phyloP scores from a whole-genome alignment of 78 protist species.

The Planoprotostelium fungivorum region DNA sequence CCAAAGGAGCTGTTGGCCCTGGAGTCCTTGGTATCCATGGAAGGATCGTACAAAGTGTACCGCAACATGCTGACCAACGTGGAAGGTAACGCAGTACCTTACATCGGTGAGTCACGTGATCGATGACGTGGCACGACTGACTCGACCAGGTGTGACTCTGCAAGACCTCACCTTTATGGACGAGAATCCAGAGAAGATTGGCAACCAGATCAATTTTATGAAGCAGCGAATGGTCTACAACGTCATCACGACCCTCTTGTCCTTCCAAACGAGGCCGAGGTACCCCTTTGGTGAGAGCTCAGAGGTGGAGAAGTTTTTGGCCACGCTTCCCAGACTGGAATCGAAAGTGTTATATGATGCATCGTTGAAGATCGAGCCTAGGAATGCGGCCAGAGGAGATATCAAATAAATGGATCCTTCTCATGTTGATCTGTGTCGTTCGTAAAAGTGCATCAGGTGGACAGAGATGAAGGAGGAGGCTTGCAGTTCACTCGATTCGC shows the following conservation, averaged over 20 bases:
- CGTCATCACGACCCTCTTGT: background rate
- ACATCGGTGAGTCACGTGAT: background rate
- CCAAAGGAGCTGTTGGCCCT: background rate
- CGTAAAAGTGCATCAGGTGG: too few relatives aligned
- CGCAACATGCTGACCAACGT: background rate
- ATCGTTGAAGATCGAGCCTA: background rate
- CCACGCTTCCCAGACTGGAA: background rate
- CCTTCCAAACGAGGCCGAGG: background rate
- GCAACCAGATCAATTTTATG: background rate
- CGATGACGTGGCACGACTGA: background rate
- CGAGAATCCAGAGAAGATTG: conserved; percentile 49
- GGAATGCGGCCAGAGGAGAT: background rate
- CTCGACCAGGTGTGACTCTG: conserved; percentile 19
- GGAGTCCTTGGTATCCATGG: background rate
- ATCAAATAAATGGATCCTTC: background rate
- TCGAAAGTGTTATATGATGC: background rate
- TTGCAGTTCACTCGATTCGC: too few relatives aligned
- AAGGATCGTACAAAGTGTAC: background rate
- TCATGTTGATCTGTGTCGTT: background rate
- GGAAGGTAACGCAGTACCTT: background rate
- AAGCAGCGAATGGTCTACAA: background rate
- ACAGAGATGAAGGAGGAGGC: too few relatives aligned
- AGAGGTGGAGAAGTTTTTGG: background rate
- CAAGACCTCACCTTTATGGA: conserved; percentile 55
- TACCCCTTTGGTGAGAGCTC: background rate